Percentiles rank a stretch among this genome's conserved stretches.
phyloP scores from a whole-genome alignment of 1,284 basidiomycete genomes.

The Xerocomus tenax region DNA sequence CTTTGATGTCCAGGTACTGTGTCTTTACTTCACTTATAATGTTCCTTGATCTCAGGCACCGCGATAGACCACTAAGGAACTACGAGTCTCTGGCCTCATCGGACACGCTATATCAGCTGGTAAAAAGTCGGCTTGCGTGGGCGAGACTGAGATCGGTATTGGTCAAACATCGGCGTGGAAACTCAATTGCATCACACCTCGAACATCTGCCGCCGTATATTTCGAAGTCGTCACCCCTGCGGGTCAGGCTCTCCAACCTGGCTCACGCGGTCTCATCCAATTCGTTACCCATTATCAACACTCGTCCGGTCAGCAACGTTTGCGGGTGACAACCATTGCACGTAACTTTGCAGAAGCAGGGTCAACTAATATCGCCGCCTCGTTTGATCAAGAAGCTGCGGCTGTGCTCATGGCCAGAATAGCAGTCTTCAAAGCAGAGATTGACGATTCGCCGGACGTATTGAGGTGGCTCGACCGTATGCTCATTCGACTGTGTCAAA shows the following conservation, averaged over 20 bases:
- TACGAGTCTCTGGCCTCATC: constrained; percentile 96
- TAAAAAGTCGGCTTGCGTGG: constrained; percentile 94
- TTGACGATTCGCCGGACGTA: constrained; percentile 96
- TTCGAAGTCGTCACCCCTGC: constrained; percentile 99
- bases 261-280: constrained; percentile 92
- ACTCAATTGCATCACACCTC: constrained; percentile 84
- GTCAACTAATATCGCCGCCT: constrained; percentile 84
- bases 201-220: constrained; percentile 87
- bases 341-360: constrained; percentile 97
- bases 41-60: constrained; percentile 1
- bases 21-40: not conserved
- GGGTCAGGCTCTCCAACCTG: constrained; percentile 85
- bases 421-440: constrained; percentile 98
- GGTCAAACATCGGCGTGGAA: constrained; percentile 99
- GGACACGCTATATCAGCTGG: constrained; percentile 95
- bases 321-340: constrained; percentile 94
- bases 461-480: constrained; percentile 96
- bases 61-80: constrained; percentile 88
- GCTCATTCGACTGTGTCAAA: constrained; percentile 97
- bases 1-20: constrained; percentile 85
- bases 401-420: constrained; percentile 98
- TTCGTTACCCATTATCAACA: constrained; percentile 99
- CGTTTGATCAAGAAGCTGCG: constrained; percentile 97
- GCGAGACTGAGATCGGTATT: constrained; percentile 98
- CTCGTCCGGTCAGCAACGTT: constrained; percentile 84